Base-by-base conservation (phyloP, 2,329 filamentous ascomycete genomes). In the Aspergillus cejpii region DNA sequence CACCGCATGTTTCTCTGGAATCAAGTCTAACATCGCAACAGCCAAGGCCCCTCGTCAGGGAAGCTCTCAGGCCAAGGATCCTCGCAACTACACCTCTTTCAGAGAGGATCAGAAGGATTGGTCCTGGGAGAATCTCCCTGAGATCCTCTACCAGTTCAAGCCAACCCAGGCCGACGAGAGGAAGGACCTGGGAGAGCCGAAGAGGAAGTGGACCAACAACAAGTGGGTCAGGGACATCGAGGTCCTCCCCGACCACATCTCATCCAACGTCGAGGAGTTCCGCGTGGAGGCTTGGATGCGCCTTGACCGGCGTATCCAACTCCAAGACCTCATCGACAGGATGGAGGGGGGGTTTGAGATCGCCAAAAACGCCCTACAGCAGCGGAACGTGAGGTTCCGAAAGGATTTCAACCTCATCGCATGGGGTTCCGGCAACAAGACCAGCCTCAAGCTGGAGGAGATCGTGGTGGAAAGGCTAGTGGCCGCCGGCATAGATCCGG, bases 261-360 rank as follows among this genome's bases (percentile, higher is more conserved):
- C 59, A 0, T 53, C 55, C 4, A 47, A 58, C n/a, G 59, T 65
- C 11, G 59, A 62, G 41, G 58, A 58, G 27, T 62, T 57, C 31
- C 48, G 61, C 2, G 60, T 60, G 24, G 63, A 65, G 31, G 56
- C 62, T 6, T 66, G 63, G 63, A 48, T 56, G 43, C 55, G 62
- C 3, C 39, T 61, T 1, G 62, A 65, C 41, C 38, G 48, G 6
- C 53, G 60, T 3, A 60, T 64, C 39, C 44, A 41, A 6, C 48
- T 62, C 6, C 37, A 48, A 5, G 62, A 64, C 37, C 62, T 65
- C 23, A 52, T 47, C 0, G 54, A 53, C 7, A 44, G 63, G 1
- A 64, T 65, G 62, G 44, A 51, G 17, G 48, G 50, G 0, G 47
- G 47, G 0, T 57, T 51, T 11, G 37, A 48, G 5, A 45, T 58